A percentile compares a stretch with the other conserved stretches of the same genome.
These are phyloP conservation scores for Leucocoprinus leucothites DNA, from an alignment of 768 basidiomycete species.

Conservation along the genomic window DNA sequence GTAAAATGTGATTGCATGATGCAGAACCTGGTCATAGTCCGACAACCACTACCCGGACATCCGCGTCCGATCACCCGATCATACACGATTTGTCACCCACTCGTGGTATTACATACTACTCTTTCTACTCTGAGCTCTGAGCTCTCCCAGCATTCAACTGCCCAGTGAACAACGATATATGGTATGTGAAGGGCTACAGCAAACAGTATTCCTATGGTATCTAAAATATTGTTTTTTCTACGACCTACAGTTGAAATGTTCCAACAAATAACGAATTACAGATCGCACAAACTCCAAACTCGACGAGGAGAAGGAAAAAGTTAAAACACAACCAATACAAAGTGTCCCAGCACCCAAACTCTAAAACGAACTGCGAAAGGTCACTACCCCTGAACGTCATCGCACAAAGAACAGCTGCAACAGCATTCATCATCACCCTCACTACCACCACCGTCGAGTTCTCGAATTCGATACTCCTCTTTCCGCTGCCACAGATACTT, in stretches of 20 bases:
- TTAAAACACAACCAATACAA: not conserved
- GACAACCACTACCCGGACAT: not conserved
- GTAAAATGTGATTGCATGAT: not conserved
- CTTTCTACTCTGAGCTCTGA: too few relatives aligned
- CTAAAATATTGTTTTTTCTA: too few relatives aligned
- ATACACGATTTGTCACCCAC: not conserved
- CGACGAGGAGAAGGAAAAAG: too few relatives aligned
- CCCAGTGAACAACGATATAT: too few relatives aligned
- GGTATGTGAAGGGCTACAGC: too few relatives aligned
- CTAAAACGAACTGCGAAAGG: not conserved
- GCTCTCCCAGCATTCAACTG: too few relatives aligned
- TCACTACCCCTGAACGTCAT: not conserved
- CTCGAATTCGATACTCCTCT: not conserved
- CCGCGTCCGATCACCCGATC: constrained; percentile 1
- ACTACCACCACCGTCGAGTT: not conserved
- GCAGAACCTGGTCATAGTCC: not conserved
- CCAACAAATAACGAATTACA: not conserved
- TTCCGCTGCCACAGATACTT: constrained; percentile 1
- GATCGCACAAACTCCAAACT: not conserved
- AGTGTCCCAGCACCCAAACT: not conserved
- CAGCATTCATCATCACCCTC: too few relatives aligned
- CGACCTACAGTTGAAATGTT: not conserved
- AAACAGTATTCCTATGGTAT: too few relatives aligned
- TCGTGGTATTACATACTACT: not conserved
- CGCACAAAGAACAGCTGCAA: too few relatives aligned